Percentiles rank a stretch among this genome's conserved stretches.
These are phyloP conservation scores for Cyberlindnera americana DNA, from an alignment of 805 yeast species.

Conservation along the genomic window DNA sequence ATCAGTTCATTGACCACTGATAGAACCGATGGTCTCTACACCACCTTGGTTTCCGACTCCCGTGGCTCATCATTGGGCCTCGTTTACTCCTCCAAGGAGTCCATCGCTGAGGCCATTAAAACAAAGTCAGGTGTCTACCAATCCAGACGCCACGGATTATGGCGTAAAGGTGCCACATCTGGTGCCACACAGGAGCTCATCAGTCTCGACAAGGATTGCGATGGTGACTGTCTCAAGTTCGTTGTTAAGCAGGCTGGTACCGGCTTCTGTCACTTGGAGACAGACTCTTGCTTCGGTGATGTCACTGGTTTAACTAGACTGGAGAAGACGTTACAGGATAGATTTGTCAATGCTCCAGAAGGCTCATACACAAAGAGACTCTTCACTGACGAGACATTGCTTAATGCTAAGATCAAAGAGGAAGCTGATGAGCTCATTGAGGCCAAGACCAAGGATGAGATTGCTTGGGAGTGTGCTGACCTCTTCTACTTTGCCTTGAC, in stretches of 20 bases:
- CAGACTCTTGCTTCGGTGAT: constrained; percentile 76
- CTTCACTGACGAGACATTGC: constrained; percentile 69
- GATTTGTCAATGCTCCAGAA: constrained; percentile 70
- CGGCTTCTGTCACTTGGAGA: constrained; percentile 90
- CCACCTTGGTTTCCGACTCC: constrained; percentile 75
- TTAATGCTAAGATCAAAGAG: constrained; percentile 86
- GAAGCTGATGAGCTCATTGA: constrained; percentile 95
- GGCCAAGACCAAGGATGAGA: constrained; percentile 62
- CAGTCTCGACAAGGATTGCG: constrained; percentile 77
- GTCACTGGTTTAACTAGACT: constrained; percentile 64
- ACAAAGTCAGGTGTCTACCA: constrained; percentile 89
- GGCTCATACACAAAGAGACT: constrained; percentile 94
- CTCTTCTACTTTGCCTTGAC: constrained; percentile 72
- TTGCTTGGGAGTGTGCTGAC: constrained; percentile 98
- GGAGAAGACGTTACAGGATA: constrained; percentile 59
- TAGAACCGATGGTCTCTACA: constrained; percentile 78
- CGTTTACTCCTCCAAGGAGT: constrained; percentile 83
- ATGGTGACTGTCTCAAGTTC: constrained; percentile 85
- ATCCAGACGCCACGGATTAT: constrained; percentile 85
- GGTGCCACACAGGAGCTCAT: constrained; percentile 87
- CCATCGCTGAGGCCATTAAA: constrained; percentile 76
- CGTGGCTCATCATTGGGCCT: constrained; percentile 78
- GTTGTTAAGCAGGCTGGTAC: constrained; percentile 79
- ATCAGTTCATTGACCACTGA: constrained; percentile 64
- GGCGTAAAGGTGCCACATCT: constrained; percentile 96